phyloP scores from a whole-genome alignment of 768 basidiomycete species.

The Lactifluus piperatus region DNA sequence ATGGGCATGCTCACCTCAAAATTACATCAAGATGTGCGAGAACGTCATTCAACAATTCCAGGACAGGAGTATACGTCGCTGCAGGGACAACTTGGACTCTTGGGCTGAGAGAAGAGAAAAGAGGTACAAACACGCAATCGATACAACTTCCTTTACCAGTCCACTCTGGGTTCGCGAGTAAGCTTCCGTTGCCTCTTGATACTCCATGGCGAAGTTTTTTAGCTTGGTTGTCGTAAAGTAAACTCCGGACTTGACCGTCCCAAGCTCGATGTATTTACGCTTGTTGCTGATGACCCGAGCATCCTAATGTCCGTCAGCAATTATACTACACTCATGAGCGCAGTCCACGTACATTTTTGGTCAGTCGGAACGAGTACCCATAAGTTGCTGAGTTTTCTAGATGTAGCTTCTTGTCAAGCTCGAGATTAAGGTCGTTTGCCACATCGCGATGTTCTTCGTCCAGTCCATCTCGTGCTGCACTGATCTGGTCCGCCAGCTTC shows the following conservation, averaged over 20 bases:
- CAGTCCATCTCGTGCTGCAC: constrained; percentile 63
- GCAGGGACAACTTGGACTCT: not conserved
- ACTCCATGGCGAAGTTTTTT: constrained; percentile 64
- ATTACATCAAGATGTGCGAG: constrained; percentile 91
- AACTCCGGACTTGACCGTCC: constrained; percentile 76
- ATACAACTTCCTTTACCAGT: constrained; percentile 88
- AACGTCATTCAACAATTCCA: constrained; percentile 75
- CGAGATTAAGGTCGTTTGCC: constrained; percentile 64
- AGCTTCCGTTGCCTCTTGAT: constrained; percentile 51
- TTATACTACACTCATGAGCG: not conserved
- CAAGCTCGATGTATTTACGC: constrained; percentile 73
- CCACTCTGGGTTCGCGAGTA: constrained; percentile 72
- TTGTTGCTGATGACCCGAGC: constrained; percentile 55
- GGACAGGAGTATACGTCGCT: constrained; percentile 88
- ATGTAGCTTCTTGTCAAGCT: constrained; percentile 92
- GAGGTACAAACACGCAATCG: constrained; percentile 64
- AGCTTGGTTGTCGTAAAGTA: constrained; percentile 80
- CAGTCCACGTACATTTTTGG: constrained; percentile 62
- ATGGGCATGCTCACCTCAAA: constrained; percentile 47
- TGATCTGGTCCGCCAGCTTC: constrained; percentile 57
- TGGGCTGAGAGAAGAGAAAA: not conserved
- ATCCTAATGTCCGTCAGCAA: constrained; percentile 45
- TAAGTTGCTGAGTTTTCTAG: constrained; percentile 85
- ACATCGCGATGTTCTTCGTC: constrained; percentile 72
- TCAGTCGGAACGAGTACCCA: constrained; percentile 88